Evolutionary conservation across 805 yeast genomes (phyloP), one percentile per base, ranked within the genome.

Genomic region (Groenewaldozyma salmanticensis): DNA sequence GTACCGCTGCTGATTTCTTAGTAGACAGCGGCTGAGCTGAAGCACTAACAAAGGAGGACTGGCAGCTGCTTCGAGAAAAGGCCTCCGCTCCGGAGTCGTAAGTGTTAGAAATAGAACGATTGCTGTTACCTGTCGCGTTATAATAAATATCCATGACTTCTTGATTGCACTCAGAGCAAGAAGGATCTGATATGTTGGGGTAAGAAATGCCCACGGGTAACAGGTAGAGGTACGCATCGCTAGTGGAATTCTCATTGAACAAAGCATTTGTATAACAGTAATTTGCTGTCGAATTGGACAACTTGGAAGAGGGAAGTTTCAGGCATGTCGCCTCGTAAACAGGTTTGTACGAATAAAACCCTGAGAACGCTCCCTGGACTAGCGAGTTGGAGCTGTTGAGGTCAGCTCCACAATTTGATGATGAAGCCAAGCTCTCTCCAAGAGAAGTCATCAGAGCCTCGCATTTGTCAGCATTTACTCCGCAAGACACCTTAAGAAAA

Each of bases 181-280:
- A 33, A 1, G 57, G 52, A 4, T 37, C 22, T 2, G 37, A 34
- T 1, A 45, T 32, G 20, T 42, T 42, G 16, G 62, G 61, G 33
- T 49, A 49, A 5, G 48, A 31, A 9, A 49, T 46, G 15, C 56
- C 62, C 21, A 57, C 46, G 5, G 61, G 59, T 31, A 57, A 44
- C 24, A 53, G 52, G 39, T 56, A 57, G 27, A 57, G 46, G 37
- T 49, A 54, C 19, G 56, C 53, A 37, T 57, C 59, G 4, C 45
- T 43, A n/a, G 44, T 36, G 21, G 39, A 45, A 20, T 37, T 37
- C 16, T 44, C 21, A 39, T 53, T 47, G 38, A 37, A 52, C 33
- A 53, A 40, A 1, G 58, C 48, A 37, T 55, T 51, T 15, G 54
- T 49, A 42, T 54, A 57, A 46, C 62, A 57, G 46, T 56, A 57